phyloP scores from a whole-genome alignment of 305 asterid genomes.

The Fraxinus ornus region DNA sequence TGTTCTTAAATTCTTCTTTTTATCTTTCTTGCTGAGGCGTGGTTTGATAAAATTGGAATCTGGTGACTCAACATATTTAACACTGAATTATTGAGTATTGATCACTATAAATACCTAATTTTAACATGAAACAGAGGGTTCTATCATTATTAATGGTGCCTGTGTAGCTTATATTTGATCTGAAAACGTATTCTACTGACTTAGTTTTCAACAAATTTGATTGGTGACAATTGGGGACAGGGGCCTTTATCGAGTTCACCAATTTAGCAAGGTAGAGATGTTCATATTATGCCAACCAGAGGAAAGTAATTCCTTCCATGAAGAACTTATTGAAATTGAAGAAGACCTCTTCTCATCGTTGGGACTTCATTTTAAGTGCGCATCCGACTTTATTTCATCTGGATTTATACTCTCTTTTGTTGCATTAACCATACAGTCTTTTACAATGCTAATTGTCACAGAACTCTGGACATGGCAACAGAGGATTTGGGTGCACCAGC shows the following conservation, averaged over 20 bases:
- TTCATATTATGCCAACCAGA: slow-evolving; percentile 84
- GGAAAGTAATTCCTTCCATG: slow-evolving; percentile 71
- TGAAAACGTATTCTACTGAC: not conserved
- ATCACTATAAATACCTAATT: not conserved
- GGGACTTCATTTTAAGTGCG: slow-evolving; percentile 90
- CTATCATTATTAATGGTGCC: not conserved
- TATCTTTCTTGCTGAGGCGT: not conserved
- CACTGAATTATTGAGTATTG: not conserved
- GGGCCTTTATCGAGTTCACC: slow-evolving; percentile 97
- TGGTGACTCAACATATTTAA: not conserved
- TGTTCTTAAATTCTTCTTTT: not conserved
- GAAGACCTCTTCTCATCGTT: slow-evolving; percentile 76
- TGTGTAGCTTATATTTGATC: not conserved
- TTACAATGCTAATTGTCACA: slow-evolving; percentile 22
- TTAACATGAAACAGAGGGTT: not conserved
- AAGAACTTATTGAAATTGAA: slow-evolving; percentile 76
- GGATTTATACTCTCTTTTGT: not conserved
- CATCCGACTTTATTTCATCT: slow-evolving; percentile 1
- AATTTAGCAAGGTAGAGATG: slow-evolving; percentile 99
- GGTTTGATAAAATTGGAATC: not conserved
- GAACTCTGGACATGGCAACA: slow-evolving; percentile 93
- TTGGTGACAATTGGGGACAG: slow-evolving; percentile 41
- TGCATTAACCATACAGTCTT: not conserved
- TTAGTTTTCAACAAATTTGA: slow-evolving; percentile 19
- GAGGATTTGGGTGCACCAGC: slow-evolving; percentile 98